Evolutionary conservation across 2,329 filamentous ascomycete species (phyloP).

Genomic region (Thielaviopsis musarum): DNA sequence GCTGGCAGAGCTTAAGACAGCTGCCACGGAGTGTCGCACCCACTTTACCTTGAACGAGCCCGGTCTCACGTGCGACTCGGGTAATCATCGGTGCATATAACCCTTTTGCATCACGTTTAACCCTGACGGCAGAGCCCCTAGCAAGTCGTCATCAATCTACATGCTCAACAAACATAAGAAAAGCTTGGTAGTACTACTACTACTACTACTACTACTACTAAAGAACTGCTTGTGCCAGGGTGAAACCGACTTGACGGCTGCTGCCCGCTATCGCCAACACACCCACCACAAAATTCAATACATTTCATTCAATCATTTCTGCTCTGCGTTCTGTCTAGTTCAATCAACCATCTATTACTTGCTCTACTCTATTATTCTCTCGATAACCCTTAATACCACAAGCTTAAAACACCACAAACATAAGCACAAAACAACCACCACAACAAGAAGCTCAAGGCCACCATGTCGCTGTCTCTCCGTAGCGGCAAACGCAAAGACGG

Average conservation of each 20-base stretch:
- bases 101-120: background rate
- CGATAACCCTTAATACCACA: background rate
- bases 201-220: too few relatives aligned
- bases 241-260: too few relatives aligned
- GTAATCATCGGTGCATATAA: background rate
- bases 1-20: background rate
- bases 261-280: too few relatives aligned
- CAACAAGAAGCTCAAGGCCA: conserved; percentile 13
- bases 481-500: conserved; percentile 43
- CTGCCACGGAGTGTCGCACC: background rate
- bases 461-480: conserved; percentile 48
- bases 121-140: background rate
- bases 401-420: too few relatives aligned
- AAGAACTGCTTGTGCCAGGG: too few relatives aligned
- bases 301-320: too few relatives aligned
- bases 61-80: background rate
- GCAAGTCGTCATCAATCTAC: background rate
- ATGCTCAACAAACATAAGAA: background rate
- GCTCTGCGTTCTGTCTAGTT: too few relatives aligned
- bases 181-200: too few relatives aligned
- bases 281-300: too few relatives aligned
- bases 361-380: background rate
- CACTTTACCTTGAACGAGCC: background rate
- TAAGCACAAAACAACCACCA: background rate
- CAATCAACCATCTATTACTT: too few relatives aligned